A percentile compares a stretch with the other conserved stretches of the same genome.
phyloP scores from a whole-genome alignment of 345 rosid species.

The Salix udensis region DNA sequence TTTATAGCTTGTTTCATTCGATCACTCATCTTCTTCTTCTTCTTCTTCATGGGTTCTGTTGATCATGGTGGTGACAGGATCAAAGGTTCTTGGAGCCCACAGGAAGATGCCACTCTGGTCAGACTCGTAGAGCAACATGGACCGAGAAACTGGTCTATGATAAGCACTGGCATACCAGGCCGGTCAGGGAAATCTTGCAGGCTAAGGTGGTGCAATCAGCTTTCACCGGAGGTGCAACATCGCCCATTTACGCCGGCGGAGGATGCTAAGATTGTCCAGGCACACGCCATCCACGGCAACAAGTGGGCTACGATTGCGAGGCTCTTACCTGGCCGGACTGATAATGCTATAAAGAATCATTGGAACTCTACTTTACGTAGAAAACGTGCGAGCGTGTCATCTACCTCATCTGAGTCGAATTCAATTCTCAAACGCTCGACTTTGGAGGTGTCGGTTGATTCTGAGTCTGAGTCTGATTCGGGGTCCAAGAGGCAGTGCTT shows the following conservation, averaged over 20 bases:
- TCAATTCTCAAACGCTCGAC: conserved; percentile 22
- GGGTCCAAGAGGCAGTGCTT: conserved; percentile 33
- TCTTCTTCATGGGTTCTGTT: background rate
- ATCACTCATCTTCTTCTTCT: background rate
- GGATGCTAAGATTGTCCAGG: conserved; percentile 46
- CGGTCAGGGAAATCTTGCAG: conserved; percentile 69
- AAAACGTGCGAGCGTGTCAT: conserved; percentile 24
- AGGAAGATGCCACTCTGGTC: conserved; percentile 49
- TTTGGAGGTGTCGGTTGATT: conserved; percentile 13
- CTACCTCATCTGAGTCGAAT: conserved; percentile 35
- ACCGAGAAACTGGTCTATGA: conserved; percentile 65
- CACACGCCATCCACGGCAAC: conserved; percentile 53
- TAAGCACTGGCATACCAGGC: conserved; percentile 54
- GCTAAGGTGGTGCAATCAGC: conserved; percentile 73
- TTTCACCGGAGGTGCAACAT: conserved; percentile 59
- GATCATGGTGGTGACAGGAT: conserved; percentile 26
- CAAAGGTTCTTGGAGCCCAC: conserved; percentile 63
- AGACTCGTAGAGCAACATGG: conserved; percentile 55
- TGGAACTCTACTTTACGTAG: conserved; percentile 62
- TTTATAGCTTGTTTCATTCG: background rate
- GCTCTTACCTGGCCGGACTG: conserved; percentile 60
- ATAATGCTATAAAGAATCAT: conserved; percentile 63
- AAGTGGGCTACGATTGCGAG: conserved; percentile 72
- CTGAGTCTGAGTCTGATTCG: conserved; percentile 26
- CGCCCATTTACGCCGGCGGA: conserved; percentile 56